A percentile compares a stretch with the other conserved stretches of the same genome.
These are phyloP conservation scores for Leishmania major DNA, from an alignment of 208 protist genomes.

Conservation along the genomic window DNA sequence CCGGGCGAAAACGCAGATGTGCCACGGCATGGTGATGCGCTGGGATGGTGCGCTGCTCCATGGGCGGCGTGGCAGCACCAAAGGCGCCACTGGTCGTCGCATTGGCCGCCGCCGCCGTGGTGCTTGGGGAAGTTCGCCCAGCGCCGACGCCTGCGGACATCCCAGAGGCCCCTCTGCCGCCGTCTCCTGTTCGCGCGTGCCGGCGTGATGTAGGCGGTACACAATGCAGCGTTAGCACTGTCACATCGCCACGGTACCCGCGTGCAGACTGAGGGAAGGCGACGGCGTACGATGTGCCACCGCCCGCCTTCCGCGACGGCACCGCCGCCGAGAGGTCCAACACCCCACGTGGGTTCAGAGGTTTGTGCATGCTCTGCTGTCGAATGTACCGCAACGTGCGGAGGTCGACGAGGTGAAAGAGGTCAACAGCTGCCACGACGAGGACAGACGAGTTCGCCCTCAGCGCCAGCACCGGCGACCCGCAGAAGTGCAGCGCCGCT, in stretches of 20 bases:
- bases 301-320: neutral
- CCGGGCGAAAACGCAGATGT: constrained; percentile 32
- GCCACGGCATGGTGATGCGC: constrained; percentile 44
- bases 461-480: constrained; percentile 42
- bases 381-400: constrained; percentile 53
- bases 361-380: constrained; percentile 51
- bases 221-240: constrained; percentile 21
- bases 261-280: constrained; percentile 32
- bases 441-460: constrained; percentile 51
- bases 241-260: constrained; percentile 28
- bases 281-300: constrained; percentile 12
- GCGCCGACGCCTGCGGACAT: neutral
- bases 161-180: neutral
- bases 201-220: neutral
- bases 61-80: neutral
- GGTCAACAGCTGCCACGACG: constrained; percentile 44
- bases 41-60: constrained; percentile 30
- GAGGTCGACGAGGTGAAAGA: constrained; percentile 73
- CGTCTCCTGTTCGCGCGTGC: neutral
- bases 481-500: constrained; percentile 66
- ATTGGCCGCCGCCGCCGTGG: constrained; percentile 1
- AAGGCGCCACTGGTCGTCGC: neutral
- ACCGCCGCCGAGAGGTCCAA: constrained; percentile 44
- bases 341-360: constrained; percentile 44
- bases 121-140: neutral